Evolutionary conservation across 345 rosid species (phyloP), one percentile per base, ranked within the genome.

Genomic region (Lagerstroemia speciosa): DNA sequence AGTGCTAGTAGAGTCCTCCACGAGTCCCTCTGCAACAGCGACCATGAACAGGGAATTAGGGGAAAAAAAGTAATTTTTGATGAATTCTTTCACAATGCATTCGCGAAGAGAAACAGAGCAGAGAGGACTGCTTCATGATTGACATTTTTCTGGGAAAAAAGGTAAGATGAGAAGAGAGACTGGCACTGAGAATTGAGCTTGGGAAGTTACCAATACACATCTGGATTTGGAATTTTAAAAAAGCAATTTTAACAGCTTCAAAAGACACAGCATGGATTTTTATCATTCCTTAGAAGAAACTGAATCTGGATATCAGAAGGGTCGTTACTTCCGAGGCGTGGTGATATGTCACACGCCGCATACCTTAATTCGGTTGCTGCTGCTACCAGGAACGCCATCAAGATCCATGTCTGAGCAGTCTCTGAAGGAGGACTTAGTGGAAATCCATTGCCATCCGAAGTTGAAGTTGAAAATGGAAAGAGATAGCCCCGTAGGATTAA

Each of bases 321-420:
- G 30, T 53, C 30, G 60, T 8, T 24, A 53, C n/a, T n/a, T 26
- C 60, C 60, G 30, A 53, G 60, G 30, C 2, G 24, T 5, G 24
- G 53, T 60, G 32, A 66, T 34, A 29, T 36, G 73, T 46, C 50
- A 50, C 70, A 66, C 40, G 77, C 27, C 2, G 66, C 77, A 14
- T 72, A 88, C 97, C 93, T 89, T 89, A 45, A 83, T 62, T 57
- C 80, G 89, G 72, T 72, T 83, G 32, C 67, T 76, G 75, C 58
- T 76, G 66, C 53, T 66, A 45, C 66, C 60, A 53, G 29, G 74
- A 64, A 60, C 53, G 11, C 68, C 65, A 31, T 64, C 72, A 68
- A 64, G 64, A 53, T 26, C 64, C 76, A 73, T 73, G 19, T 46
- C 43, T 20, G 43, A 32, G 20, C 46, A n/a, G 34, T 14, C 19